Base-by-base conservation (phyloP, 257 asterid species). In the Osmanthus fragrans region DNA sequence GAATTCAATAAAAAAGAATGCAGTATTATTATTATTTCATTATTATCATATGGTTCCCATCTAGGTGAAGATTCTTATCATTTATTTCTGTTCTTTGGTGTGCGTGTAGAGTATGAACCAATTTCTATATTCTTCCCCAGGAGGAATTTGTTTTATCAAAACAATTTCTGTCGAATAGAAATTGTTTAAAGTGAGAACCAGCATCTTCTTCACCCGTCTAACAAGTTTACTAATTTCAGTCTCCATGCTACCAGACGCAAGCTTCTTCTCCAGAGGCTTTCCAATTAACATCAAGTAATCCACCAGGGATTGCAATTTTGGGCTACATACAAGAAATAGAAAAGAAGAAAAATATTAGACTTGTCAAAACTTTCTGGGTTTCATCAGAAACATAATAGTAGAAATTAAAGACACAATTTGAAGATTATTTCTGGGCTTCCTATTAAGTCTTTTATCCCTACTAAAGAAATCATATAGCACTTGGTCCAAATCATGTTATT, bases 161-260 rank as follows among this genome's bases (percentile, higher is more conserved):
- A 4, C 1, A 5, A 8, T 39, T 11, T 8, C 27, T 2, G 27
- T 19, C 8, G 25, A 7, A 21, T 56, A 21, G 29, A 56, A 56
- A 21, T 19, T n/a, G 27, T 56, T 23, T 56, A n/a, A 19, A 56
- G 7, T 56, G 29, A 21, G 66, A 56, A 96, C 98, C 69, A 93
- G 88, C 98, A 96, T 96, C 82, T 89, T 96, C 86, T 87, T 96
- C 90, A 96, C 60, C 18, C 94, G 84, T n/a, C 97, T 85, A 27
- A 91, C 97, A 71, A 87, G 89, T 77, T 82, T 85, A 25, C 92
- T 84, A 0, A 83, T 91, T 72, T 96, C 95, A 0, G 78, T 51
- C 47, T 90, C 96, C 81, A 75, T 75, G 30, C 82, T 84, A 21
- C 89, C 82, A 0, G 86, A 71, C 11, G 18, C 73, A 7, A 82